Evolutionary conservation across 192 early-diverging fungal genomes (phyloP), one percentile per base, ranked within the genome.

Genomic region (Podila horticola): DNA sequence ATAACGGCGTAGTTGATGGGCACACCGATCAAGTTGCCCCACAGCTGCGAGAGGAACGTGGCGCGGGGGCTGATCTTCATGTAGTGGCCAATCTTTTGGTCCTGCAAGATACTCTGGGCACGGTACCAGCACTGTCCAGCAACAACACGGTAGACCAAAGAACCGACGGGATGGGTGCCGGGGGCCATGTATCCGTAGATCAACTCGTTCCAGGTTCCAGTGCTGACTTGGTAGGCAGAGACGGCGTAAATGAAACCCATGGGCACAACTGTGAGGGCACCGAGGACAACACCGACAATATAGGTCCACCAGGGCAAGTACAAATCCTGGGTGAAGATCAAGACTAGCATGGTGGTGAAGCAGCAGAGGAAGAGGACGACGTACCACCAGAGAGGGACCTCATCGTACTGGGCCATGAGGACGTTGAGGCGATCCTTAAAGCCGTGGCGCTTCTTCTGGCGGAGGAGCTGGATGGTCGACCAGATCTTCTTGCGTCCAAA

Each of bases 81-180:
- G 58, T 81, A 81, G 45, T 81, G 77, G 28, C 77, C 77, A 50
- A 81, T 73, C 71, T 81, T 81, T 55, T 81, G 77, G 51, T 81
- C 77, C 24, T 65, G 77, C 29, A 84, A 60, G 22, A 84, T 84
- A 38, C 68, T 72, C 57, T 84, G 83, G 12, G 83, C 83, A 58
- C 83, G 83, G 67, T 84, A 84, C 83, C 83, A 84, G 58, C 76
- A 82, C 66, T 84, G 76, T 38, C 76, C 83, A 67, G 83, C 76
- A 30, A 84, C 77, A 31, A 76, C 75, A 67, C 69, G 69, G 41
- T 84, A 84, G 19, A 84, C 76, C 41, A 70, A 68, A 1, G 71
- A 69, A 17, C 77, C 77, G 17, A 81, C 77, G 20, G 77, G 77
- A 26, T 81, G 77, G 15, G 77, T 81, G 49, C 77, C 77, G n/a